Evolutionary conservation across 2,329 filamentous ascomycete species (phyloP).

Genomic region (Phaeoacremonium minimum): DNA sequence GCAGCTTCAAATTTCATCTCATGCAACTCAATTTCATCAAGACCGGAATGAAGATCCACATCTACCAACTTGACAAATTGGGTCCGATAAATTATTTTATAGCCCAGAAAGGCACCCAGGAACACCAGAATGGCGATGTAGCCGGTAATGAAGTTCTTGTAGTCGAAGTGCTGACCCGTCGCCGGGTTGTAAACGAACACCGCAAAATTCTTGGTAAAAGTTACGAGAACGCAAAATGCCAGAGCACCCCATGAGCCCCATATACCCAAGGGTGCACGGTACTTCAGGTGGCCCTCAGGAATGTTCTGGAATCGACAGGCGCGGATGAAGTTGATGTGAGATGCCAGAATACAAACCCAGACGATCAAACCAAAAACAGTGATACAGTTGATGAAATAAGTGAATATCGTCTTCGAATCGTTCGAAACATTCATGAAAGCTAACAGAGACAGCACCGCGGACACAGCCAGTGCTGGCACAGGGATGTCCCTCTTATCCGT

Average conservation of each 20-base stretch:
- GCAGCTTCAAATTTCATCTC: constrained; percentile 63
- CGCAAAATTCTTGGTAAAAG: constrained; percentile 77
- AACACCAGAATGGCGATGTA: constrained; percentile 77
- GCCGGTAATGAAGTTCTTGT: constrained; percentile 73
- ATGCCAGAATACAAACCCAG: constrained; percentile 65
- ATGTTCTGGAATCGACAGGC: constrained; percentile 59
- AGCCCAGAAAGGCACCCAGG: constrained; percentile 63
- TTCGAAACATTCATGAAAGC: constrained; percentile 64
- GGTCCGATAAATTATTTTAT: constrained; percentile 54
- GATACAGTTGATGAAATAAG: constrained; percentile 63
- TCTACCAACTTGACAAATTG: constrained; percentile 51
- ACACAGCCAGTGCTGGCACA: constrained; percentile 58
- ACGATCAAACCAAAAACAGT: constrained; percentile 64
- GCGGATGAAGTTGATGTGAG: constrained; percentile 63
- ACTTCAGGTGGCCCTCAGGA: constrained; percentile 51
- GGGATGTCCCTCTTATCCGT: constrained; percentile 71
- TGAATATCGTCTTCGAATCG: constrained; percentile 53
- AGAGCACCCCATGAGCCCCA: constrained; percentile 66
- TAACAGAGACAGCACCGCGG: constrained; percentile 58
- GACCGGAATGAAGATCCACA: constrained; percentile 68
- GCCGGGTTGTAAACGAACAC: constrained; percentile 53
- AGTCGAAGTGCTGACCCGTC: constrained; percentile 57
- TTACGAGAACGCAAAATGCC: constrained; percentile 66
- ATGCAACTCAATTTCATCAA: constrained; percentile 68
- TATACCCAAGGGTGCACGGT: constrained; percentile 67